Percentiles rank a stretch among this genome's conserved stretches.
phyloP scores from a whole-genome alignment of 2,329 filamentous ascomycete genomes.

The Hysterium pulicare region DNA sequence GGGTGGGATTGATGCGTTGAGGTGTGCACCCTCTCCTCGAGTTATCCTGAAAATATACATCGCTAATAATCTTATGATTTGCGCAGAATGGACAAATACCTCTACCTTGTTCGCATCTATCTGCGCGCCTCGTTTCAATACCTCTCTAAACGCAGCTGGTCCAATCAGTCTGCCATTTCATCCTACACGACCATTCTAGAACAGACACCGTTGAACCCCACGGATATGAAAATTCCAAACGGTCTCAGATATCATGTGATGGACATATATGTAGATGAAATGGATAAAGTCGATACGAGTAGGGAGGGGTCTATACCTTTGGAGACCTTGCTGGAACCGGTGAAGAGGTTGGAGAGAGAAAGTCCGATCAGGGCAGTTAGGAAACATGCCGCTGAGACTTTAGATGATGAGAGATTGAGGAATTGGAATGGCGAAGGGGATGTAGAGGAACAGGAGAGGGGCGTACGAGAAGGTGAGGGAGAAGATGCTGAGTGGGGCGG shows the following conservation, averaged over 20 bases:
- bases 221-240: constrained; percentile 64
- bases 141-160: constrained; percentile 42
- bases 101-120: constrained; percentile 77
- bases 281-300: constrained; percentile 62
- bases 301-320: constrained; percentile 40
- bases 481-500: constrained; percentile 64
- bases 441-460: constrained; percentile 34
- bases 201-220: constrained; percentile 44
- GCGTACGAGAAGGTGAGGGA: constrained; percentile 37
- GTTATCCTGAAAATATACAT: constrained; percentile 57
- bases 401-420: constrained; percentile 71
- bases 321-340: constrained; percentile 51
- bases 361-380: constrained; percentile 70
- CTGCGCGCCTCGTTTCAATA: constrained; percentile 65
- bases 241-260: constrained; percentile 82
- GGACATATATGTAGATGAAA: constrained; percentile 89
- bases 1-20: constrained; percentile 48
- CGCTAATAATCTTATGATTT: background rate
- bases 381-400: constrained; percentile 63
- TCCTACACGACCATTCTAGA: constrained; percentile 48
- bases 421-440: constrained; percentile 51
- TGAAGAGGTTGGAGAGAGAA: constrained; percentile 54
- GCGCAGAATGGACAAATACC: constrained; percentile 80
- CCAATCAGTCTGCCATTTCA: constrained; percentile 34
- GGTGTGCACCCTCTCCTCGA: constrained; percentile 50